These are phyloP conservation scores for Lophiostoma macrostomum DNA, from an alignment of 495 filamentous ascomycete genomes.

Conservation along the genomic window DNA sequence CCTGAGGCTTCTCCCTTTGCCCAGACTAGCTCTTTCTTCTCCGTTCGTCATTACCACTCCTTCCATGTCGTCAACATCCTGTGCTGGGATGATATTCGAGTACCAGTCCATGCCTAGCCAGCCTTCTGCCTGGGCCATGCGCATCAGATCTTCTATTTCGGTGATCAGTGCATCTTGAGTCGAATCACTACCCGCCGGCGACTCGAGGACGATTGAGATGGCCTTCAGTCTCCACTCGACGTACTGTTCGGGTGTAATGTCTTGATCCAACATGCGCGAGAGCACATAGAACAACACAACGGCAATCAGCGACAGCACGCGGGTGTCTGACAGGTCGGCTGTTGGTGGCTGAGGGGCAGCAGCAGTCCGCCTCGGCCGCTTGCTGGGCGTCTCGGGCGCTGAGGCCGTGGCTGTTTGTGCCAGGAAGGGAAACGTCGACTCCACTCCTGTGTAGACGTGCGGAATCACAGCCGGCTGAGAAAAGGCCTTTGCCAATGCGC, in stretches of 20 bases:
- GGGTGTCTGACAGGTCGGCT: constrained; percentile 35
- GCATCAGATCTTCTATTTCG: constrained; percentile 33
- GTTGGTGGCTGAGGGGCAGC: constrained; percentile 2
- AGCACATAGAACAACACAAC: constrained; percentile 64
- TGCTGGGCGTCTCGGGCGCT: constrained; percentile 15
- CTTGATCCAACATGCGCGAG: constrained; percentile 41
- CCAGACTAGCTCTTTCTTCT: neutral
- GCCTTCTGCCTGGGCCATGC: constrained; percentile 30
- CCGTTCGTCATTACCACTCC: constrained; percentile 41
- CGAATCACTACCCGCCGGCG: neutral
- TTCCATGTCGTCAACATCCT: constrained; percentile 39
- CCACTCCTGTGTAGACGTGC: constrained; percentile 64
- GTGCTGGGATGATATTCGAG: constrained; percentile 25
- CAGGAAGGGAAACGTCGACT: constrained; percentile 45
- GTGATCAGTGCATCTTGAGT: constrained; percentile 17
- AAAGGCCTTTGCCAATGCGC: constrained; percentile 63
- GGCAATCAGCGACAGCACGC: constrained; percentile 54
- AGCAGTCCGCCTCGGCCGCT: constrained; percentile 19
- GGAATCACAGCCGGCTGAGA: constrained; percentile 55
- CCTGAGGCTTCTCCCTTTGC: constrained; percentile 25
- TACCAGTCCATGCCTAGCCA: constrained; percentile 41
- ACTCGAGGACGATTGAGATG: constrained; percentile 27
- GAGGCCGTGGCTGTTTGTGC: constrained; percentile 8
- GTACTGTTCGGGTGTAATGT: constrained; percentile 41
- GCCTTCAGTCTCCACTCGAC: constrained; percentile 45